Base-by-base conservation (phyloP, 2,329 filamentous ascomycete species). In the Calonectria montana region DNA sequence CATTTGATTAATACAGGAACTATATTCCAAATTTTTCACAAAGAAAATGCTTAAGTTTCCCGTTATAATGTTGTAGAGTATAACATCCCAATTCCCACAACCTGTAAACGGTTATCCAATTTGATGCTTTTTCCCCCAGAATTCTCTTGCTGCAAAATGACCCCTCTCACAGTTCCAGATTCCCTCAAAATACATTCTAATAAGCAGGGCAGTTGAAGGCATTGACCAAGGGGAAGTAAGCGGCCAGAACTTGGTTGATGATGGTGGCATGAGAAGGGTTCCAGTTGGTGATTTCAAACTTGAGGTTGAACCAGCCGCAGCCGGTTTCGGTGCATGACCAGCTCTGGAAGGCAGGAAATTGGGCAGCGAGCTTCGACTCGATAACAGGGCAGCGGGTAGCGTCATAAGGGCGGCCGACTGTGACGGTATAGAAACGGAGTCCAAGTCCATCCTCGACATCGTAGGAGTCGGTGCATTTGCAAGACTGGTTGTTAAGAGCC, bases 301-400 rank as follows among this genome's bases (percentile, higher is more conserved):
- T 59, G 55, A 59, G 55, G 13, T 59, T 31, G 55, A 61, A 61
- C 55, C 55, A 61, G 37, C 37, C 55, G 35, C 55, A 59, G 12
- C n/a, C 12, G 12, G 55, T 59, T 59, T 59, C 55, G n/a, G 21
- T 25, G 35, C 55, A 41, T 35, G 21, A 13, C 55, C 55, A 59
- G 35, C 55, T 59, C 55, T 59, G 55, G 23, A 59, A 41, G 23
- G 55, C 35, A 21, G 55, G 35, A 31, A 59, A 59, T 21, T 59
- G 55, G 10, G 31, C 55, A 5, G 31, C 55, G 7, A 59, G 55
- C 35, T 39, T 25, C 5, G 31, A 39, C 35, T 59, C 16, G 23
- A 41, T 59, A 8, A 39, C 55, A n/a, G 55, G 35, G 55, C 55
- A 59, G 55, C 55, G 35, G 18, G n/a, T 59, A 6, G 55, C 55